Evolutionary conservation across 345 rosid genomes (phyloP), one percentile per base, ranked within the genome.

Genomic region (Sonneratia alba): DNA sequence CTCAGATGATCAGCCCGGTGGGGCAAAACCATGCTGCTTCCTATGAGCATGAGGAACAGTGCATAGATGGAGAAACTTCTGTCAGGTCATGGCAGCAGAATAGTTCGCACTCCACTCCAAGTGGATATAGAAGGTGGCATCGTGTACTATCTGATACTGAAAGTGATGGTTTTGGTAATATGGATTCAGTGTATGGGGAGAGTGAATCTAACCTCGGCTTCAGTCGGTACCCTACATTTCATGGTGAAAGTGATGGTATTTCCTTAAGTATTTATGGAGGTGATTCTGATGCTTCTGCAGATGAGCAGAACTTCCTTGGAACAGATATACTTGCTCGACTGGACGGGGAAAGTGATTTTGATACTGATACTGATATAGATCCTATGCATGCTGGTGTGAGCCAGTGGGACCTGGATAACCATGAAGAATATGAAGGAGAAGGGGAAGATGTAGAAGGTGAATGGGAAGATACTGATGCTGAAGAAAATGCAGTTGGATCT

Each of bases 311-410:
- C 75, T 77, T 85, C 59, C 72, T 85, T 37, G 91, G 86, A 71
- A 75, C 87, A 0, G 93, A 87, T 3, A 71, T 83, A 62, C 78
- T 84, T 73, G 63, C 81, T 72, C 86, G 77, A 47, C 85, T 81
- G 7, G 88, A 82, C 24, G 81, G 77, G 56, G 80, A 75, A 72
- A 87, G 88, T 73, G 83, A 85, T 76, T 22, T 82, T 73, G 86
- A 87, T 51, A 89, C 87, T 76, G 97, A 89, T 75, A 80, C 88
- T 74, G 97, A 91, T 80, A 91, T 94, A 64, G 98, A 94, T 84
- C 98, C 98, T 2, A 91, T 94, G 98, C 87, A 83, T 72, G 88
- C 97, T 76, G 91, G 90, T 78, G 71, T 83, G 62, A 76, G 73
- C 81, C 98, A 77, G 22, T 91, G 98, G 98, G 75, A 77, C 80